Base-by-base conservation (phyloP, 2,329 filamentous ascomycete species). In the Drechslerella dactyloides region DNA sequence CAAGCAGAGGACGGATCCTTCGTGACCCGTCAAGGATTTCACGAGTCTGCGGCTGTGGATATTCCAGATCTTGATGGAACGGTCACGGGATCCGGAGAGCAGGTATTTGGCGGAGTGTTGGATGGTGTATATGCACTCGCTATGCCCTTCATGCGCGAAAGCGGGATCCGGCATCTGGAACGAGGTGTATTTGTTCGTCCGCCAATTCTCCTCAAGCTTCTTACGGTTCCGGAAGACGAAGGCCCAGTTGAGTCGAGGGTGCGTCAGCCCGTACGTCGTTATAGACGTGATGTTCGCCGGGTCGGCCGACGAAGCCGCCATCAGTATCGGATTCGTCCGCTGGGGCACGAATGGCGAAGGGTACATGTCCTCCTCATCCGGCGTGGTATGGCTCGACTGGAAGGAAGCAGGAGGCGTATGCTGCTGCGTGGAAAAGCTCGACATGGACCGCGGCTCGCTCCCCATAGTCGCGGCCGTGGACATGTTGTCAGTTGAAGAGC, bases 101-200 rank as follows among this genome's bases (percentile, higher is more conserved):
- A 99, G 84, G 79, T 89, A 94, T 74, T 91, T 88, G 1, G 89
- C 85, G 60, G 89, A 89, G 77, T 93, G 96, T 79, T 99, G 93
- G 59, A 99, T 87, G 1, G 91, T 93, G 80, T 99, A 99, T 11
- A 99, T 92, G 79, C 93, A 97, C 78, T 97, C 93, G 19, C 84
- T 85, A 78, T 99, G 94, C 0, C 90, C 91, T 78, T 97, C 93
- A 33, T 90, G 84, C 0, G 87, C 87, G 76, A 92, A 84, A 40
- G 86, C 84, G 0, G 92, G 92, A 77, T 96, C 91, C 0, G 94
- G 94, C 0, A 99, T 84, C 78, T 96, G 91, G 77, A 97, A 97
- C 74, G 93, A 96, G 1, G 84, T 86, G 78, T 85, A 96, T 66
- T 87, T 89, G 2, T 90, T 93, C 19, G 87, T 84, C 69, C 91